A percentile compares a stretch with the other conserved stretches of the same genome.
phyloP scores from a whole-genome alignment of 1,284 basidiomycete species.

The Moesziomyces sp. region DNA sequence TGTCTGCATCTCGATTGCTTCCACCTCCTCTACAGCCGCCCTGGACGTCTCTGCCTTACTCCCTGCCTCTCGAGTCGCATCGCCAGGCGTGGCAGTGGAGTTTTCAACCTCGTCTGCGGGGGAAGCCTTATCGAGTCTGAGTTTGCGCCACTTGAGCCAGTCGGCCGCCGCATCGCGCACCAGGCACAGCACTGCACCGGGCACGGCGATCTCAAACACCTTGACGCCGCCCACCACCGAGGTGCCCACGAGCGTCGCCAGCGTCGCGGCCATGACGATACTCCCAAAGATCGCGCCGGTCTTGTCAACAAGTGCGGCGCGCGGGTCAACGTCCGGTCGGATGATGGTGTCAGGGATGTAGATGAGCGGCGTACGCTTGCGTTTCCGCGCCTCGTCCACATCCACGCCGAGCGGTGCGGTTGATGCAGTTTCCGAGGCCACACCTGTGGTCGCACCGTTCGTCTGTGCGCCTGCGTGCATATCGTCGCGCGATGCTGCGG shows the following conservation, averaged over 20 bases:
- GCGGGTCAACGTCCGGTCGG: slow-evolving; percentile 70
- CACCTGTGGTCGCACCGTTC: slow-evolving; percentile 5
- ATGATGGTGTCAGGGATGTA: slow-evolving; percentile 70
- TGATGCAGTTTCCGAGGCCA: slow-evolving; percentile 19
- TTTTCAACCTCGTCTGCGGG: slow-evolving; percentile 11
- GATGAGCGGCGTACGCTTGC: slow-evolving; percentile 27
- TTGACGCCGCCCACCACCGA: slow-evolving; percentile 72
- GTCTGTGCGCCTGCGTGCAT: slow-evolving; percentile 1
- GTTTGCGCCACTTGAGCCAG: slow-evolving; percentile 45
- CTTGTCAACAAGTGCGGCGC: slow-evolving; percentile 71
- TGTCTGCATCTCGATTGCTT: slow-evolving; percentile 37
- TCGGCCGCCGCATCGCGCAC: slow-evolving; percentile 78
- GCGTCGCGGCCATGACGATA: slow-evolving; percentile 71
- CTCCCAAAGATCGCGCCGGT: slow-evolving; percentile 72
- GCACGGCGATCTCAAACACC: slow-evolving; percentile 80
- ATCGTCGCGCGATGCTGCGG: slow-evolving; percentile 1
- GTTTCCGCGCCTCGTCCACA: slow-evolving; percentile 1
- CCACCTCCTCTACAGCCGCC: slow-evolving; percentile 17
- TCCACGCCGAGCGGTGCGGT: slow-evolving; percentile 5
- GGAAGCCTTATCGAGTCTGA: slow-evolving; percentile 17
- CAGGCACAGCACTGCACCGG: slow-evolving; percentile 81
- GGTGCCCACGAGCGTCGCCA: slow-evolving; percentile 74
- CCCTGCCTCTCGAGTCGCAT: slow-evolving; percentile 20
- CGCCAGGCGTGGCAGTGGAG: not conserved
- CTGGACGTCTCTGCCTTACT: slow-evolving; percentile 7